A percentile compares a stretch with the other conserved stretches of the same genome.
Evolutionary conservation across 176 grass and related monocot species (phyloP).

Genomic region (Phyllostachys edulis): DNA sequence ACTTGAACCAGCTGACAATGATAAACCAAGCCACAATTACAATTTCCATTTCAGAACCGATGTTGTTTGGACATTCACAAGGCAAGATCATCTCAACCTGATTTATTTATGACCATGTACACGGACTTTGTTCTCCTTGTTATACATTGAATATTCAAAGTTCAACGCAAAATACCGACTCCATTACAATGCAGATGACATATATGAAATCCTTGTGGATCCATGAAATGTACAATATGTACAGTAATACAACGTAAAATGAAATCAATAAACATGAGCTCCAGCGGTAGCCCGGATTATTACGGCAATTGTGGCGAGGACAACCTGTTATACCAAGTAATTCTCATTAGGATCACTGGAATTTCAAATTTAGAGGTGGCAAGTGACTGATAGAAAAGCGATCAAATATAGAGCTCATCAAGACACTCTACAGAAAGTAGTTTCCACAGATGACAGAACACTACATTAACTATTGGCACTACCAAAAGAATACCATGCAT

Average conservation of each 20-base stretch:
- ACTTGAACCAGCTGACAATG: too few species aligned
- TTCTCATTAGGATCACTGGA: slow-evolving; percentile 17
- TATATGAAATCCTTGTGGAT: neutral
- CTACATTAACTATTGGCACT: neutral
- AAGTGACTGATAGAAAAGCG: neutral
- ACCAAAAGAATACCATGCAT: slow-evolving; percentile 26
- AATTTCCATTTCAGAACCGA: too few species aligned
- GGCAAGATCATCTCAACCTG: too few species aligned
- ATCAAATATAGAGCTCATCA: neutral
- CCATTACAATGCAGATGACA: slow-evolving; percentile 15
- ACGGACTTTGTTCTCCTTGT: too few species aligned
- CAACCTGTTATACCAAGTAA: slow-evolving; percentile 52
- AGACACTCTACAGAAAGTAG: neutral
- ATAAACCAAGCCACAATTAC: too few species aligned
- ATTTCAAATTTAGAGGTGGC: neutral
- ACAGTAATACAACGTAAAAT: slow-evolving; percentile 26
- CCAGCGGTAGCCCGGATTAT: slow-evolving; percentile 56
- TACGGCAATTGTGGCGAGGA: slow-evolving; percentile 58
- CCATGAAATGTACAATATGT: slow-evolving; percentile 41
- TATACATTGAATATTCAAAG: too few species aligned
- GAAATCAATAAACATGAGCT: slow-evolving; percentile 51
- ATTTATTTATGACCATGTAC: too few species aligned
- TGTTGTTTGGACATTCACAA: too few species aligned
- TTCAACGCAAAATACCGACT: too few species aligned
- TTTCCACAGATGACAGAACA: neutral